Percentiles rank a stretch among this genome's conserved stretches.
phyloP scores from a whole-genome alignment of 495 filamentous ascomycete species.

The Delitschia confertaspora region DNA sequence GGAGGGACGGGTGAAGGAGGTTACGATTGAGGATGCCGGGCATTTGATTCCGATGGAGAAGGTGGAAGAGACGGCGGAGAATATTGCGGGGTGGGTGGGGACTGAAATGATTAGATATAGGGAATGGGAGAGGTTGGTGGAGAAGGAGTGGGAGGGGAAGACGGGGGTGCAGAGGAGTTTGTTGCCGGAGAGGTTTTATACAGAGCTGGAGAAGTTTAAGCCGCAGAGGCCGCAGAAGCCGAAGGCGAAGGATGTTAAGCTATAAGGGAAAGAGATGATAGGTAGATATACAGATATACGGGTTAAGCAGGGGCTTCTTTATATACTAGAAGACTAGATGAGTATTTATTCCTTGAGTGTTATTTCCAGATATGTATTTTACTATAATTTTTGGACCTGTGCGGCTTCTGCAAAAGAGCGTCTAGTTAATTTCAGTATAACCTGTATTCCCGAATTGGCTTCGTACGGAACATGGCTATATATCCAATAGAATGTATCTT shows the following conservation, averaged over 20 bases:
- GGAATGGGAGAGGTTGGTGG: constrained; percentile 52
- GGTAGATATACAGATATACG: too few species aligned
- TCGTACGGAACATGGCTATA: too few species aligned
- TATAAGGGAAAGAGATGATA: neutral
- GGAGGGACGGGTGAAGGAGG: constrained; percentile 60
- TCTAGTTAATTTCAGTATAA: too few species aligned
- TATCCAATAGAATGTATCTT: too few species aligned
- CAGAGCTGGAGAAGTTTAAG: neutral
- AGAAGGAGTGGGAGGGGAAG: constrained; percentile 44
- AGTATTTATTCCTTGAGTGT: too few species aligned
- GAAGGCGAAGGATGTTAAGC: neutral
- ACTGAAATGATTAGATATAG: constrained; percentile 56
- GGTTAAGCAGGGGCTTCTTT: too few species aligned
- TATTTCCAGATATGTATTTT: too few species aligned
- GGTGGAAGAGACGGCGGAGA: constrained; percentile 50
- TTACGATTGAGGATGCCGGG: constrained; percentile 57
- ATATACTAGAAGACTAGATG: too few species aligned
- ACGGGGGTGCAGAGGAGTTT: constrained; percentile 48
- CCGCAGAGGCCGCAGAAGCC: neutral
- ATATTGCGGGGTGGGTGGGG: constrained; percentile 54
- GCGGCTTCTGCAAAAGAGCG: too few species aligned
- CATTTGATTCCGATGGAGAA: constrained; percentile 83
- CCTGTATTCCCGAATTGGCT: too few species aligned
- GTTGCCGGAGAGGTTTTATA: constrained; percentile 37
- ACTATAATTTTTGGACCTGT: too few species aligned